Evolutionary conservation across 805 yeast species (phyloP).

Genomic region (Tetrapisispora nanseiensis): DNA sequence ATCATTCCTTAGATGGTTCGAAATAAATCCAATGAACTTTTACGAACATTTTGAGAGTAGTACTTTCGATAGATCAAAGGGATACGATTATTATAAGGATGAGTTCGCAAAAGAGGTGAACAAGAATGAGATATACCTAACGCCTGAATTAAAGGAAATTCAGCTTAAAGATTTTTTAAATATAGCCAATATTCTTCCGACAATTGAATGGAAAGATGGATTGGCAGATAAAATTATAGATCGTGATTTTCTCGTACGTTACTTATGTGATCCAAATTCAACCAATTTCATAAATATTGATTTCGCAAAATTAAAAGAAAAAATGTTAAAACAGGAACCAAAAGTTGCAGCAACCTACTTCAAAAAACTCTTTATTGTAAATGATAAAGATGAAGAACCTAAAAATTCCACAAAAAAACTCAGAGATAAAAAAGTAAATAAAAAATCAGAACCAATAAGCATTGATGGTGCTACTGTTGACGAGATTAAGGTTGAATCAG

Average conservation of each 20-base stretch:
- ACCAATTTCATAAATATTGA: slow-evolving; percentile 9
- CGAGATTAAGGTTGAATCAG: slow-evolving; percentile 2
- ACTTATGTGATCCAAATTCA: slow-evolving; percentile 13
- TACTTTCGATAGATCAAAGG: slow-evolving; percentile 12
- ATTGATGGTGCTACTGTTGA: neutral
- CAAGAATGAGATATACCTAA: slow-evolving; percentile 43
- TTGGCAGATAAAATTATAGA: slow-evolving; percentile 1
- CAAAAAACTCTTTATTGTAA: slow-evolving; percentile 8
- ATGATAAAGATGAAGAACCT: neutral
- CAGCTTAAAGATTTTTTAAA: slow-evolving; percentile 35
- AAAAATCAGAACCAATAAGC: neutral
- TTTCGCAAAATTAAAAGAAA: slow-evolving; percentile 6
- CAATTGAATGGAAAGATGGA: slow-evolving; percentile 28
- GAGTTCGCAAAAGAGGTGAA: slow-evolving; percentile 16
- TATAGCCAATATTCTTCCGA: slow-evolving; percentile 37
- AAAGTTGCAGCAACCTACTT: slow-evolving; percentile 13
- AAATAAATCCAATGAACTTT: slow-evolving; percentile 28
- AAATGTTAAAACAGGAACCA: slow-evolving; percentile 5
- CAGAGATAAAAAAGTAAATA: neutral
- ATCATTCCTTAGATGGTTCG: slow-evolving; percentile 37
- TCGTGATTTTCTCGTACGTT: slow-evolving; percentile 10
- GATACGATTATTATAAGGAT: slow-evolving; percentile 11
- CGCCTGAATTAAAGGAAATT: slow-evolving; percentile 41
- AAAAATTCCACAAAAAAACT: neutral
- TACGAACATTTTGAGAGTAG: slow-evolving; percentile 20